Percentiles rank a stretch among this genome's conserved stretches.
Conservation (phyloP, 768 basidiomycete species). For the Termitomyces titanicus region DNA sequence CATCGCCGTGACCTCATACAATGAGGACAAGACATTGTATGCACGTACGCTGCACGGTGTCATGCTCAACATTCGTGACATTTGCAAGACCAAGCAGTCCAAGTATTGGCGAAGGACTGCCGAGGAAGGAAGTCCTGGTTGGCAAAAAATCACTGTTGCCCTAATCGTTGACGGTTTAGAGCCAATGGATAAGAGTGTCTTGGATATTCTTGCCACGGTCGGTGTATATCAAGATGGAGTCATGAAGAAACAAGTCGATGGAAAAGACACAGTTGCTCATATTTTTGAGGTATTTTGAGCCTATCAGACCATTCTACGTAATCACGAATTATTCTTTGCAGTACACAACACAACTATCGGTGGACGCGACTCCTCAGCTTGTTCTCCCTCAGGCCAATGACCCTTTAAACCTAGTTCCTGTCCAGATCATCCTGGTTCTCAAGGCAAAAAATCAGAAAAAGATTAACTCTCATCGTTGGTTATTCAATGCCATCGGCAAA, state of each 20-base stretch:
- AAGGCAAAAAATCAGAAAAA: slow-evolving; percentile 97
- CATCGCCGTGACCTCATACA: slow-evolving; percentile 92
- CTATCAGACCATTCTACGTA: background rate
- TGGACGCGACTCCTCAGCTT: slow-evolving; percentile 86
- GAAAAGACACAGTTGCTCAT: slow-evolving; percentile 87
- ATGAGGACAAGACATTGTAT: slow-evolving; percentile 91
- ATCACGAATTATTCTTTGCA: slow-evolving; percentile 26
- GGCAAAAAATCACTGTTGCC: slow-evolving; percentile 90
- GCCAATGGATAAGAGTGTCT: slow-evolving; percentile 91
- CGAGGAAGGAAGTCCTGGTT: slow-evolving; percentile 80
- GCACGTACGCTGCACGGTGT: slow-evolving; percentile 91
- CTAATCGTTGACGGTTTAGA: slow-evolving; percentile 92
- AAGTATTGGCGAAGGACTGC: slow-evolving; percentile 86
- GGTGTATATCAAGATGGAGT: slow-evolving; percentile 94
- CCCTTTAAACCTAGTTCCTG: slow-evolving; percentile 88
- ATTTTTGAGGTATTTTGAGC: slow-evolving; percentile 76
- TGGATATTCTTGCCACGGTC: slow-evolving; percentile 85
- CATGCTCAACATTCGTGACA: slow-evolving; percentile 97
- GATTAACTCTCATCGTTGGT: slow-evolving; percentile 94
- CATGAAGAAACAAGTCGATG: slow-evolving; percentile 91
- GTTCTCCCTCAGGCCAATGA: slow-evolving; percentile 89
- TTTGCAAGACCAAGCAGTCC: slow-evolving; percentile 93
- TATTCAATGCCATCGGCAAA: slow-evolving; percentile 90
- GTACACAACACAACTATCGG: slow-evolving; percentile 96
- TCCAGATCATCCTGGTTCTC: slow-evolving; percentile 86